A percentile compares a stretch with the other conserved stretches of the same genome.
Conservation (phyloP, 1,284 basidiomycete genomes). For the Moesziomyces aphidis region DNA sequence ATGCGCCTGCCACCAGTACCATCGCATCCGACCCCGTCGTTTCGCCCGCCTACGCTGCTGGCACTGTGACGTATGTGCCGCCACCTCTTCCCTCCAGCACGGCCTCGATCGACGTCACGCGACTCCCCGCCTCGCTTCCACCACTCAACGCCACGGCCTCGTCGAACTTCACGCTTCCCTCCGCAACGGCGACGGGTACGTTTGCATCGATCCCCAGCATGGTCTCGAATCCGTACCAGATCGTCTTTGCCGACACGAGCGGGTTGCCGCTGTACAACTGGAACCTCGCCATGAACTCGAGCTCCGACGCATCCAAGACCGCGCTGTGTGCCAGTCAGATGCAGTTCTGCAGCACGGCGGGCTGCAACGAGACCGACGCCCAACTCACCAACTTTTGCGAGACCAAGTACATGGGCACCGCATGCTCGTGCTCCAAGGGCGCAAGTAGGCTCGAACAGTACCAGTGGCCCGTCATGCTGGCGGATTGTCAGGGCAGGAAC, state of each 20-base stretch:
- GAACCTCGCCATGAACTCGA: conserved; percentile 39
- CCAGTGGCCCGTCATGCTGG: conserved; percentile 64
- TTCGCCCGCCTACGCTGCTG: conserved; percentile 40
- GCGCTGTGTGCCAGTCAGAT: conserved; percentile 57
- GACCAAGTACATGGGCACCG: conserved; percentile 51
- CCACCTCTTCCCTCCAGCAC: conserved; percentile 26
- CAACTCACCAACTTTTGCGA: conserved; percentile 64
- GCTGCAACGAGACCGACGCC: conserved; percentile 47
- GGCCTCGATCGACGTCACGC: conserved; percentile 31
- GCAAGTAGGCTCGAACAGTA: conserved; percentile 56
- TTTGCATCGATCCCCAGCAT: conserved; percentile 32
- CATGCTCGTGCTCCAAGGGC: conserved; percentile 58
- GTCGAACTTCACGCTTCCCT: conserved; percentile 56
- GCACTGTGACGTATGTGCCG: conserved; percentile 37
- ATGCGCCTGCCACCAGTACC: conserved; percentile 29
- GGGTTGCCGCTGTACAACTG: conserved; percentile 38
- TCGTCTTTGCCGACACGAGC: conserved; percentile 40
- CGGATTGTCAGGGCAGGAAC: conserved; percentile 59
- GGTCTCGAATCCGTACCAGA: conserved; percentile 43
- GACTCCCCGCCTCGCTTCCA: conserved; percentile 29
- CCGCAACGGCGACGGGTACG: conserved; percentile 41
- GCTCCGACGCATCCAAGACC: conserved; percentile 19
- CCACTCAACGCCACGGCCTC: conserved; percentile 31
- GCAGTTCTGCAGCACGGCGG: conserved; percentile 57
- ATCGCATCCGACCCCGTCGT: conserved; percentile 17